Base-by-base conservation (phyloP, 441 rosid species). In the Erodium chrysanthum region DNA sequence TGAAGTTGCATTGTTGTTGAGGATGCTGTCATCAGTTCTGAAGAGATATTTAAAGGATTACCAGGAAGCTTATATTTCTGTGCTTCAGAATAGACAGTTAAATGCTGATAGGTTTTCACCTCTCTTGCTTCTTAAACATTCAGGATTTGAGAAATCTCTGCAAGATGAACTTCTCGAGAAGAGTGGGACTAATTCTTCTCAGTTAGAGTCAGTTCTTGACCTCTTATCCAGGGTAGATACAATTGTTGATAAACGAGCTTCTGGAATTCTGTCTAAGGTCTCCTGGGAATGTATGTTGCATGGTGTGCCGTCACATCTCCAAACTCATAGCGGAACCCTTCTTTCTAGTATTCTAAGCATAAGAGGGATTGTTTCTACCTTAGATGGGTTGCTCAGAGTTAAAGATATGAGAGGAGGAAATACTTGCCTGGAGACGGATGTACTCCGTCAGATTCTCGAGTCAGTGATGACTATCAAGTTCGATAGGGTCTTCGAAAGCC, bases 281-380 rank as follows among this genome's bases (percentile, higher is more conserved):
- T 84, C 88, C 56, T 88, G 91, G 91, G 96, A 88, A 76, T 86
- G 85, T 67, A 85, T 88, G 84, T 69, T 91, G 82, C 98, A 93
- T 87, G 99, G 98, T 74, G 88, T 87, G 76, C 98, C 98, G 20
- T 81, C 82, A 78, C 80, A 83, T 79, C 83, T 80, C 77, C 86
- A 74, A 71, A 70, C 80, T 69, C 77, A 88, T 62, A 88, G 97
- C 77, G 90, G 86, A 68, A 69, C 80, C 73, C 82, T 91, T 75
- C 85, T 96, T 75, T 91, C 98, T 76, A 83, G 97, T 75, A 71
- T 81, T 74, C 80, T 87, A 73, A 82, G 83, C 77, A 86, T 96
- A 78, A 86, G 89, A 75, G 81, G 81, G 69, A 84, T 96, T 46
- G 73, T 93, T 74, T 72, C 67, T 72, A 77, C 86, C 70, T 66